These are phyloP conservation scores for Curvularia sp. DNA, from an alignment of 2,329 filamentous ascomycete species.

Conservation along the genomic window DNA sequence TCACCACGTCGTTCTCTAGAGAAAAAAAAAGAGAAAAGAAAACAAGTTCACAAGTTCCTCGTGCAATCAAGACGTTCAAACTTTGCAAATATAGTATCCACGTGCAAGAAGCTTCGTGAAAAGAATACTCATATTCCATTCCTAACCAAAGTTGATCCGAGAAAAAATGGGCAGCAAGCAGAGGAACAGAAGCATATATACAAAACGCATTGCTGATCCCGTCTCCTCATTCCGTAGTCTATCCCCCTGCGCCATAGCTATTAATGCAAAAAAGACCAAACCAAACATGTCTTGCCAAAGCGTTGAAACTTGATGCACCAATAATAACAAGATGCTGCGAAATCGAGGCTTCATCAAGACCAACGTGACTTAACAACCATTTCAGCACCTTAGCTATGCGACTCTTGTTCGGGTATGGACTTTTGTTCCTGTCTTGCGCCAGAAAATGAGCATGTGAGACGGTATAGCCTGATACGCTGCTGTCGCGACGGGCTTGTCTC, in stretches of 20 bases:
- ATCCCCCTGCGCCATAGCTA: neutral
- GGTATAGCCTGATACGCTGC: neutral
- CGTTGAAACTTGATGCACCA: neutral
- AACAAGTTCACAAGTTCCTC: neutral
- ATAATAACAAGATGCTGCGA: neutral
- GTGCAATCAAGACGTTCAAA: too few relatives aligned
- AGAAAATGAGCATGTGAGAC: slow-evolving; percentile 1
- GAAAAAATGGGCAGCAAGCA: neutral
- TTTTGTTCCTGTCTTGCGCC: neutral
- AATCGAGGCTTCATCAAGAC: neutral
- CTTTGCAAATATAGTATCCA: neutral
- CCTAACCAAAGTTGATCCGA: neutral
- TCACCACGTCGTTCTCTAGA: too few relatives aligned
- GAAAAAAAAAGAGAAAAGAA: neutral
- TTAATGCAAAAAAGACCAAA: neutral
- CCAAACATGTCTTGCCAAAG: neutral
- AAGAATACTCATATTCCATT: neutral
- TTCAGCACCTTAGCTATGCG: slow-evolving; percentile 18
- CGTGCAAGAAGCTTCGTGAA: neutral
- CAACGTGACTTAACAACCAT: slow-evolving; percentile 17
- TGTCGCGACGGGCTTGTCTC: neutral
- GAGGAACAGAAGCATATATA: neutral
- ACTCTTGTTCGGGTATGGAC: slow-evolving; percentile 8
- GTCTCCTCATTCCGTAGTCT: neutral
- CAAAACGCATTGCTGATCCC: neutral